Base-by-base conservation (phyloP, 2,329 filamentous ascomycete species). In the Aspergillus neotritici region DNA sequence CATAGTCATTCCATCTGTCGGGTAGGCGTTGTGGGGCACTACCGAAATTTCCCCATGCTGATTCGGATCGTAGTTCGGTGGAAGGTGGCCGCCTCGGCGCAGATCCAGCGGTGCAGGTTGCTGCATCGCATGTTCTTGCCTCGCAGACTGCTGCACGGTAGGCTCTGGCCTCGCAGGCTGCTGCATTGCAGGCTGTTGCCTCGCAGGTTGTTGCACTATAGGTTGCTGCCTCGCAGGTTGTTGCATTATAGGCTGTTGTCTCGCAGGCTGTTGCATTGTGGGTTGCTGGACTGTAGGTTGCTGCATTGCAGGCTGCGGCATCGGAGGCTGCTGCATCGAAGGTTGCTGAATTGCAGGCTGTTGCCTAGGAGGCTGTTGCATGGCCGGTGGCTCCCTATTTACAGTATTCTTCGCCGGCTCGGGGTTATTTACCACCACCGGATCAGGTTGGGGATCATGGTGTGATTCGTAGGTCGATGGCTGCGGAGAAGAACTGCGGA, bases 1-100 rank as follows among this genome's bases (percentile, higher is more conserved):
- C 80, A 97, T 94, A 0, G 91, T 96, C 89, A 97, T 97, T 4
- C 90, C 91, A 62, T 97, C 91, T 65, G 85, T 80, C 0, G 91
- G 90, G 62, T 96, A 96, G 8, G 93, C 88, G 56, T 97, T 94
- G 57, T 96, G 89, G 11, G 91, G 89, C 3, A 94, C 79, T 11
- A 80, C 69, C 4, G 82, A 75, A 47, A 87, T 79, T 16, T 82
- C 76, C 3, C 76, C 77, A 55, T 79, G 77, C 51, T 89, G 82
- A 46, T 81, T 78, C 40, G 77, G 68, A 31, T 71, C 66, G 43
- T 72, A 72, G 46, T 73, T 72, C 4, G 69, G 69, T 28, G 70
- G 69, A 11, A 67, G 52, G 12, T 69, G 60, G 11, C 60, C 62
- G 25, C 66, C 66, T 25, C 66, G 62, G 21, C 67, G 63, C 43